These are phyloP conservation scores for Prunus fruticosa DNA, from an alignment of 306 rosid genomes.

Conservation along the genomic window DNA sequence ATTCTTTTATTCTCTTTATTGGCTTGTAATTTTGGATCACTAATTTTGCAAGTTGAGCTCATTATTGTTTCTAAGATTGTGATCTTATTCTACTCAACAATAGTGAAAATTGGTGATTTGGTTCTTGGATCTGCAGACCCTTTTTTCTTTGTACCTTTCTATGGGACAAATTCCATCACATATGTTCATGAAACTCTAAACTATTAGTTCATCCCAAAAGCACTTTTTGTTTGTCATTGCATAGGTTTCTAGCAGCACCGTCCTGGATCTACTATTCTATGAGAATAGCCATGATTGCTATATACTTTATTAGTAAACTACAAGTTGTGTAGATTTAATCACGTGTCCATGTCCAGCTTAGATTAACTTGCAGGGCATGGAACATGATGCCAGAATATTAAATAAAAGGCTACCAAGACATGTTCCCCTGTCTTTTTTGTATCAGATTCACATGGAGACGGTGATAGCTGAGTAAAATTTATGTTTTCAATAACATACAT, in stretches of 20 bases:
- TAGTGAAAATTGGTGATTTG: background rate
- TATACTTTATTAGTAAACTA: background rate
- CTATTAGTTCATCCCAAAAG: constrained; percentile 6
- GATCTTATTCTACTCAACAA: constrained; percentile 8
- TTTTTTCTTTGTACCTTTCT: background rate
- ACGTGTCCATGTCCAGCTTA: constrained; percentile 11
- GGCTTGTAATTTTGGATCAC: constrained; percentile 9
- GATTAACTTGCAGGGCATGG: constrained; percentile 20
- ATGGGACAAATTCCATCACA: background rate
- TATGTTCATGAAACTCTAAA: background rate
- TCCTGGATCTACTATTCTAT: constrained; percentile 1
- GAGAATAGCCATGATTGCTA: background rate
- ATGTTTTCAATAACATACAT: background rate
- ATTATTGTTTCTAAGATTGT: constrained; percentile 21
- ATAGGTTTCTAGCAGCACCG: constrained; percentile 11
- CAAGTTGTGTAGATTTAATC: background rate
- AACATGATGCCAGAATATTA: constrained; percentile 20
- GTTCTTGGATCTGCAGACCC: constrained; percentile 17
- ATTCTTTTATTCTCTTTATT: constrained; percentile 5
- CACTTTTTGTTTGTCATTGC: background rate
- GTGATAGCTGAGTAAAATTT: background rate
- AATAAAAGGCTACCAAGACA: constrained; percentile 8
- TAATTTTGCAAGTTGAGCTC: constrained; percentile 19
- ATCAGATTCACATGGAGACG: constrained; percentile 36
- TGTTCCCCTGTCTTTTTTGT: background rate